Base-by-base conservation (phyloP, 1,284 basidiomycete species). In the Sporisorium sorghi region DNA sequence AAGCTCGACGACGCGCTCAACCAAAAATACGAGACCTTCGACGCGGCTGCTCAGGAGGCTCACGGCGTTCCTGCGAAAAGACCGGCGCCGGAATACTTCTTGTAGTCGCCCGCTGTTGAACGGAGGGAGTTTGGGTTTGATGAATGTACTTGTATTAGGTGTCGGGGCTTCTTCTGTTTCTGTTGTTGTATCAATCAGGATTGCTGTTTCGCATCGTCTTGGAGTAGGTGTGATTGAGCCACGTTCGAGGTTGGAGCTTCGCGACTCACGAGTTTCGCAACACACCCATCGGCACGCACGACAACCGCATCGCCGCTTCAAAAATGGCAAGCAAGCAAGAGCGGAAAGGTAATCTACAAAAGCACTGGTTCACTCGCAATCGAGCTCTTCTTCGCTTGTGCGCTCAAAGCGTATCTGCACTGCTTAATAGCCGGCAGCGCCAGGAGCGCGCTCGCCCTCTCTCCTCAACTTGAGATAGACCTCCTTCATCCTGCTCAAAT, bases 401-500 rank as follows among this genome's bases (percentile, higher is more conserved):
- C n/a, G n/a, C 28, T 30, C 5, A 43, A 23, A 24, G 19, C 42
- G 14, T 24, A 15, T 11, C 43, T 24, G 24, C 24, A 26, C n/a
- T 17, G 14, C 52, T 57, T 46, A 83, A 63, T 83, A 83, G 1
- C 82, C 82, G 33, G 74, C 79, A 15, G 82, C 82, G 51, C 80
- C 81, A 12, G 82, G 82, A 5, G 82, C 82, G 42, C 69, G 71
- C 39, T 83, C 80, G 35, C 82, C 82, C 58, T 83, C 82, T 50
- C 79, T 76, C 39, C 80, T 66, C 53, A 83, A 68, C 23, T 51
- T 58, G 33, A 83, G 55, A 50, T 81, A 79, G 19, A 82, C 17
- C 58, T 81, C 95, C 86, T 93, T 96, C 88, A 94, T 94, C 68
- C 96, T 88, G 44, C 89, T 87, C 62, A 98, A 87, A 83, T 99